Evolutionary conservation across 2,329 filamentous ascomycete genomes (phyloP), one percentile per base, ranked within the genome.

Genomic region (Ceratocystis variospora): DNA sequence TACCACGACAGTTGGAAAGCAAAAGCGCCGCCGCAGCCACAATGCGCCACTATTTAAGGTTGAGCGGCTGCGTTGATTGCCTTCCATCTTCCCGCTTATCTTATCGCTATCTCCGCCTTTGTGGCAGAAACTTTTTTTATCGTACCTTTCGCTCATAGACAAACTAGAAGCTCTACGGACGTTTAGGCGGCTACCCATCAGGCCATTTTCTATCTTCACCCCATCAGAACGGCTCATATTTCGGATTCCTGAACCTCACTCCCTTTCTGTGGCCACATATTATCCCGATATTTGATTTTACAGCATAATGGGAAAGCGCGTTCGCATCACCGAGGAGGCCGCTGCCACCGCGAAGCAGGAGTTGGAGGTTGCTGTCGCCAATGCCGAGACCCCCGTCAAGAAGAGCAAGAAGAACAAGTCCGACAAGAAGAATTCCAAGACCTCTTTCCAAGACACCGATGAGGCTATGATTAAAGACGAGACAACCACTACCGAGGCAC

Each of bases 291-390:
- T 6, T 12, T 31, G n/a, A 17, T 15, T 33, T 8, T 12, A 48
- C 44, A 31, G 7, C 53, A 67, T n/a, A 50, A 67, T 67, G 65
- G 48, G 61, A 62, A 64, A 64, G 45, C 65, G 61, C 62, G 57
- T 62, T 63, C 61, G 44, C 44, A 61, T 65, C 3, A 65, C 50
- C 46, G 59, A 68, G 22, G 64, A 65, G 62, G 64, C 25, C 28
- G 59, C 63, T 19, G 48, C 48, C 33, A 37, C 53, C 53, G 55
- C 55, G 1, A 65, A 68, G 48, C 33, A 65, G 15, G 66, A 57
- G 7, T 48, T 65, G 17, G 66, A 57, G 19, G 59, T 22, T 10
- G 63, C 46, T 6, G 46, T 65, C 22, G 53, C 53, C 25, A 63
- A 48, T 5, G 25, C 25, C 25, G 61, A 63, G 61, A 33, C 33